These are phyloP conservation scores for Penicillium crustosum DNA, from an alignment of 2,329 filamentous ascomycete species.

Conservation along the genomic window DNA sequence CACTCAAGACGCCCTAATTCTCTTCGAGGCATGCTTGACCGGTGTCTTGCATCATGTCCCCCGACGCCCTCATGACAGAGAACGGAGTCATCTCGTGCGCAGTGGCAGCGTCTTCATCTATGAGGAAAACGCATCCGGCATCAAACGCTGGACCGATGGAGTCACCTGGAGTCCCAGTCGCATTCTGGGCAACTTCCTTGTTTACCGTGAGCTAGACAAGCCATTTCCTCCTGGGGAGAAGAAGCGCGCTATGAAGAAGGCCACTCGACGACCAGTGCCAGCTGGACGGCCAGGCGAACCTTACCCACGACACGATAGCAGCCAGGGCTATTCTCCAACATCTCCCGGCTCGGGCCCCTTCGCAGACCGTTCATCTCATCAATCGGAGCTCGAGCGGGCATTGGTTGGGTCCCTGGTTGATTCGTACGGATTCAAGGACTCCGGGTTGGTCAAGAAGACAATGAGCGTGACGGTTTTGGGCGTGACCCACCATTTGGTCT, in stretches of 20 bases:
- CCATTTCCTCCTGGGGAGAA: slow-evolving; percentile 80
- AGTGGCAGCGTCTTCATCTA: slow-evolving; percentile 90
- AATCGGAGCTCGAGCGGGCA: slow-evolving; percentile 54
- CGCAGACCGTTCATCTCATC: slow-evolving; percentile 37
- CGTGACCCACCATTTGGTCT: slow-evolving; percentile 80
- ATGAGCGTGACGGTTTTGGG: slow-evolving; percentile 76
- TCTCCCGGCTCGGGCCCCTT: slow-evolving; percentile 33
- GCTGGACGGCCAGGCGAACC: slow-evolving; percentile 53
- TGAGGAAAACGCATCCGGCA: slow-evolving; percentile 84
- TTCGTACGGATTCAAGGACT: slow-evolving; percentile 80
- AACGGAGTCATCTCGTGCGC: slow-evolving; percentile 72
- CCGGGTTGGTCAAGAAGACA: slow-evolving; percentile 87
- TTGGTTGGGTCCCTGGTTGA: slow-evolving; percentile 84
- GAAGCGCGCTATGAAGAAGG: slow-evolving; percentile 76
- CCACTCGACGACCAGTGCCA: slow-evolving; percentile 48
- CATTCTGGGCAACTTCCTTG: slow-evolving; percentile 79
- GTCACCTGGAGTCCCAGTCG: slow-evolving; percentile 87
- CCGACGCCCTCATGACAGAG: slow-evolving; percentile 81
- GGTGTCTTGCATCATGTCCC: slow-evolving; percentile 73
- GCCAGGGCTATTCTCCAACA: slow-evolving; percentile 41
- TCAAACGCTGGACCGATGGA: slow-evolving; percentile 93
- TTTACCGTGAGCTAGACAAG: slow-evolving; percentile 79
- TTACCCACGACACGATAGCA: slow-evolving; percentile 48
- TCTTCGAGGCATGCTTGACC: slow-evolving; percentile 75
- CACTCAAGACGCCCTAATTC: slow-evolving; percentile 72